Evolutionary conservation across 2,329 filamentous ascomycete species (phyloP).

Genomic region (Colletotrichum spaethianum): DNA sequence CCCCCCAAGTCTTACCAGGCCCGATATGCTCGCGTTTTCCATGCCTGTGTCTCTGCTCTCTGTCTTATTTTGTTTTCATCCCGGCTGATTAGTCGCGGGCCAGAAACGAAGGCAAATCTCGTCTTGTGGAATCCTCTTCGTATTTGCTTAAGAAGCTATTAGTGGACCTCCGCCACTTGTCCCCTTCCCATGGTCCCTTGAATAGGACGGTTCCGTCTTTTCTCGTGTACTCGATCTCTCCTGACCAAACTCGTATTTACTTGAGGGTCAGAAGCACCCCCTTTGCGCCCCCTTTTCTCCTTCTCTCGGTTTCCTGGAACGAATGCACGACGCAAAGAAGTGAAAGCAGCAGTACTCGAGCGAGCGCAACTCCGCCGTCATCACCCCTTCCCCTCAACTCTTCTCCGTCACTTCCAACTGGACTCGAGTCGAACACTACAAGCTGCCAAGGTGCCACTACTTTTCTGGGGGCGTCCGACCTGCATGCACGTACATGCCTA

Average conservation of each 20-base stretch:
- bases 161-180: constrained; percentile 28
- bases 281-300: not conserved
- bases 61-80: constrained; percentile 28
- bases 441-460: constrained; percentile 32
- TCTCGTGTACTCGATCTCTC: constrained; percentile 4
- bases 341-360: constrained; percentile 4
- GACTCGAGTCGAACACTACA: not conserved
- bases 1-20: constrained; percentile 33
- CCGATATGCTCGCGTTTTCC: constrained; percentile 23
- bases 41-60: constrained; percentile 19
- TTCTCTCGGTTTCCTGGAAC: constrained; percentile 1
- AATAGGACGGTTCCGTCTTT: constrained; percentile 21
- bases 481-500: constrained; percentile 22
- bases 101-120: constrained; percentile 29
- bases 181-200: constrained; percentile 12
- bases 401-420: not conserved
- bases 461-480: constrained; percentile 19
- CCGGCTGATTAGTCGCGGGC: constrained; percentile 2
- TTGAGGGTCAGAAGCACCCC: constrained; percentile 14
- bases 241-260: constrained; percentile 36
- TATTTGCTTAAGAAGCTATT: constrained; percentile 30
- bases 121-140: constrained; percentile 18
- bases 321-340: not conserved
- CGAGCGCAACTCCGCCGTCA: constrained; percentile 35
- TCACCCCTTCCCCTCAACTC: constrained; percentile 4